Evolutionary conservation across 2,329 filamentous ascomycete species (phyloP).

Genomic region (Fulvia fulva): DNA sequence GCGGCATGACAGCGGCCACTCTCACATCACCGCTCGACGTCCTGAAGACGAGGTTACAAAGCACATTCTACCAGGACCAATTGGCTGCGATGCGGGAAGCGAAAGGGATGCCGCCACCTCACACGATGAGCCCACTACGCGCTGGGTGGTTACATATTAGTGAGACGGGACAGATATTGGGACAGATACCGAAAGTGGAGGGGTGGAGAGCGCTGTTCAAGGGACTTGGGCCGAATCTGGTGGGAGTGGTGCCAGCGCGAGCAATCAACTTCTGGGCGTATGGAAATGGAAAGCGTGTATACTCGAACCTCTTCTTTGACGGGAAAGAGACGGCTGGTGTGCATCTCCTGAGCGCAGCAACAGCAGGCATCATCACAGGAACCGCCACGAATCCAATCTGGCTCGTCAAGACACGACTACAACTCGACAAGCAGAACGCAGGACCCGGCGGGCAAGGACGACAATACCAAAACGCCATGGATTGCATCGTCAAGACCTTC

Average conservation of each 20-base stretch:
- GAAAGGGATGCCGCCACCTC: conserved; percentile 50
- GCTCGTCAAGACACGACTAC: conserved; percentile 89
- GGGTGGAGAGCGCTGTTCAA: conserved; percentile 89
- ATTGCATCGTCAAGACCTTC: conserved; percentile 80
- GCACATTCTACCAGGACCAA: conserved; percentile 88
- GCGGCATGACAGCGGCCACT: conserved; percentile 87
- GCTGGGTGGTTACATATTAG: conserved; percentile 69
- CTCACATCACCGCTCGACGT: conserved; percentile 93
- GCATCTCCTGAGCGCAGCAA: conserved; percentile 70
- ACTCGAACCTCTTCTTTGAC: conserved; percentile 69
- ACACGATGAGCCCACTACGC: conserved; percentile 60
- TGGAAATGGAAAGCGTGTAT: conserved; percentile 81
- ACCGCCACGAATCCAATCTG: conserved; percentile 95
- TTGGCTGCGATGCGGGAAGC: conserved; percentile 65
- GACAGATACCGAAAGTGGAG: conserved; percentile 73
- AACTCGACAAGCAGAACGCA: conserved; percentile 82
- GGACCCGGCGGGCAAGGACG: conserved; percentile 53
- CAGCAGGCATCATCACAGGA: conserved; percentile 78
- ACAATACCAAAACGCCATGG: conserved; percentile 80
- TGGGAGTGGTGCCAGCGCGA: conserved; percentile 83
- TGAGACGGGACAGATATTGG: conserved; percentile 83
- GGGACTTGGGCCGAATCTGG: conserved; percentile 82
- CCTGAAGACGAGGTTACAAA: conserved; percentile 87
- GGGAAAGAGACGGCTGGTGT: conserved; percentile 69
- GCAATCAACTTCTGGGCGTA: conserved; percentile 94